phyloP scores from a whole-genome alignment of 345 rosid species.

The Citrus hindsii region DNA sequence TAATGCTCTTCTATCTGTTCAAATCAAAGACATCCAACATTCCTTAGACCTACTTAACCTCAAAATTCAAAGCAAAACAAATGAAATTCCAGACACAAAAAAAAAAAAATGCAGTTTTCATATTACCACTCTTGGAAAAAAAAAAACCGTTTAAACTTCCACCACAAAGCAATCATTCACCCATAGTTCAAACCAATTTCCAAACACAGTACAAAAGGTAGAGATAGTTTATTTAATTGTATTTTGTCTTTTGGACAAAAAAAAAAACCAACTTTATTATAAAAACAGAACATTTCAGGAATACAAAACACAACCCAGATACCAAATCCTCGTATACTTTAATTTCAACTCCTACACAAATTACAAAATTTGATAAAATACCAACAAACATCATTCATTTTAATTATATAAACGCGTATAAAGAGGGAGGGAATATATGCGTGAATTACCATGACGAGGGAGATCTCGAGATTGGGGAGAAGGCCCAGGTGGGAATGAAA shows the following conservation, averaged over 20 bases:
- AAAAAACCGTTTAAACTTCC: not conserved
- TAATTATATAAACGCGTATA: not conserved
- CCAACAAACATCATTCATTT: not conserved
- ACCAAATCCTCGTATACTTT: not conserved
- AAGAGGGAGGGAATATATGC: not conserved
- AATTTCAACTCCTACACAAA: not conserved
- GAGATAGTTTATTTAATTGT: not conserved
- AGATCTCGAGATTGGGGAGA: slow-evolving; percentile 92
- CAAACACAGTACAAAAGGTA: not conserved
- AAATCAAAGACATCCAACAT: slow-evolving; percentile 14
- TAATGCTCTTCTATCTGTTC: slow-evolving; percentile 78
- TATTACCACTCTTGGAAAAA: not conserved
- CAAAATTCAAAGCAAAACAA: not conserved
- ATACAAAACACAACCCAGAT: not conserved
- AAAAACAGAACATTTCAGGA: not conserved
- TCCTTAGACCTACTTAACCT: not conserved
- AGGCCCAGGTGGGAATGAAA: slow-evolving; percentile 86
- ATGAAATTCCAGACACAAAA: not conserved
- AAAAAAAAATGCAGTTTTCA: not conserved
- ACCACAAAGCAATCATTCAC: not conserved
- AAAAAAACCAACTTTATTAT: not conserved
- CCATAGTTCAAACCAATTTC: not conserved
- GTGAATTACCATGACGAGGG: slow-evolving; percentile 68
- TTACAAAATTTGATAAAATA: not conserved
- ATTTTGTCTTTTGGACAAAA: too few species aligned